A percentile compares a stretch with the other conserved stretches of the same genome.
These are phyloP conservation scores for Backusella westeae DNA, from an alignment of 192 early-diverging fungal genomes.

Conservation along the genomic window DNA sequence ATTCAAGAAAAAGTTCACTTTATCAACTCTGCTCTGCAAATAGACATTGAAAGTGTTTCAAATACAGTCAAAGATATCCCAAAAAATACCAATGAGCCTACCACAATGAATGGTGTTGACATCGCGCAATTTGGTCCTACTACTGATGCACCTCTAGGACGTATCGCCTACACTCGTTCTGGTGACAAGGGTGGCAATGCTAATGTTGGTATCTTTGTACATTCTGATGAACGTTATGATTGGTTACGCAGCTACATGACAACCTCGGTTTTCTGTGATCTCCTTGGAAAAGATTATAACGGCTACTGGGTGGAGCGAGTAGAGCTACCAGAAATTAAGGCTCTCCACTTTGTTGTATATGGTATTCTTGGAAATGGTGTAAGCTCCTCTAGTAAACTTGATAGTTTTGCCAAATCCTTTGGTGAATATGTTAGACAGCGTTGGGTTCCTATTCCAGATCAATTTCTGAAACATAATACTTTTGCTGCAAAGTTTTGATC, in stretches of 20 bases:
- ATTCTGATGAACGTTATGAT: not conserved
- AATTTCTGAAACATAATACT: not conserved
- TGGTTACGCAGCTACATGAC: not conserved
- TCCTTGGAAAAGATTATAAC: not conserved
- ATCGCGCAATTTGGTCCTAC: not conserved
- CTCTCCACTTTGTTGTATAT: not conserved
- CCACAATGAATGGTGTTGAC: not conserved
- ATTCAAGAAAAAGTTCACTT: not conserved
- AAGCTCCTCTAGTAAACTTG: not conserved
- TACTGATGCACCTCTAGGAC: not conserved
- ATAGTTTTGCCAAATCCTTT: not conserved
- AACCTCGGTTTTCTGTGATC: not conserved
- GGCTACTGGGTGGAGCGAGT: not conserved
- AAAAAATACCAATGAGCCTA: not conserved
- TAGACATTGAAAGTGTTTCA: not conserved
- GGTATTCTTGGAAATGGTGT: not conserved
- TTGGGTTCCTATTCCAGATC: not conserved
- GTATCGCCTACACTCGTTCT: not conserved
- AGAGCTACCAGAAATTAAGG: not conserved
- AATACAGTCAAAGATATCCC: not conserved
- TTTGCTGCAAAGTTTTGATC: not conserved
- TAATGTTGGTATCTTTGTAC: not conserved
- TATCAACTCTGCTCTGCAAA: not conserved
- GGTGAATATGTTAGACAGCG: not conserved
- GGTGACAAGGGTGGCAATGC: not conserved